Percentiles rank a stretch among this genome's conserved stretches.
phyloP scores from a whole-genome alignment of 805 yeast genomes.

The Geotrichum ghanense region DNA sequence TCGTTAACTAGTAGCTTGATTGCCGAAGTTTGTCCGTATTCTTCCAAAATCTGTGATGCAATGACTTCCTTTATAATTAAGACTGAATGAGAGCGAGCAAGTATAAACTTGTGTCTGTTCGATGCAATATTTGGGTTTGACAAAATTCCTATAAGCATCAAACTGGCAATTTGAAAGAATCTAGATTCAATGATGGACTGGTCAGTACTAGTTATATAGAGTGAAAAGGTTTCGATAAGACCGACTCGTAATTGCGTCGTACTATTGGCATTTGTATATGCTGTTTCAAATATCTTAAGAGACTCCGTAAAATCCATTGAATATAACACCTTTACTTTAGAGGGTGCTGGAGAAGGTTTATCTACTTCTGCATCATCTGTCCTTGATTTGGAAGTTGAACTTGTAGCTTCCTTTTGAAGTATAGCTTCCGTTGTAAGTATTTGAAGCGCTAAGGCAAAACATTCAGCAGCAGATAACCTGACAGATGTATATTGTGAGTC shows the following conservation, averaged over 20 bases:
- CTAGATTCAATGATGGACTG: conserved; percentile 13
- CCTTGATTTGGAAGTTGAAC: conserved; percentile 9
- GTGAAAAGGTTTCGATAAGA: conserved; percentile 16
- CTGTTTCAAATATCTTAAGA: conserved; percentile 11
- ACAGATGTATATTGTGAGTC: conserved; percentile 15
- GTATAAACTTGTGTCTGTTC: conserved; percentile 11
- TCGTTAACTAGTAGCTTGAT: conserved; percentile 14
- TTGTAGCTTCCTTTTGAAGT: conserved; percentile 9
- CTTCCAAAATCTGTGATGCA: conserved; percentile 20
- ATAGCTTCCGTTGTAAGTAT: conserved; percentile 9
- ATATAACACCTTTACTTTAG: conserved; percentile 9
- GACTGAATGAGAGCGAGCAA: conserved; percentile 16
- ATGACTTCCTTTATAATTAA: conserved; percentile 19
- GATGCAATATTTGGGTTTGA: conserved; percentile 9
- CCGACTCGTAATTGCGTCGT: conserved; percentile 18
- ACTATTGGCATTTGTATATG: conserved; percentile 12
- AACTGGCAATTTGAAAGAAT: conserved; percentile 14
- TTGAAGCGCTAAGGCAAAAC: conserved; percentile 19
- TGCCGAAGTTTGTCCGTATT: conserved; percentile 19
- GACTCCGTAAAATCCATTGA: conserved; percentile 16
- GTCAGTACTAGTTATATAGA: conserved; percentile 12
- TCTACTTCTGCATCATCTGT: conserved; percentile 10
- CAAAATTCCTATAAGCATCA: conserved; percentile 13
- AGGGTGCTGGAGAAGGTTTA: conserved; percentile 6
- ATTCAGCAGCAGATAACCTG: conserved; percentile 21